Evolutionary conservation across 2,329 filamentous ascomycete genomes (phyloP).

Genomic region (Plectosphaerella sp.): DNA sequence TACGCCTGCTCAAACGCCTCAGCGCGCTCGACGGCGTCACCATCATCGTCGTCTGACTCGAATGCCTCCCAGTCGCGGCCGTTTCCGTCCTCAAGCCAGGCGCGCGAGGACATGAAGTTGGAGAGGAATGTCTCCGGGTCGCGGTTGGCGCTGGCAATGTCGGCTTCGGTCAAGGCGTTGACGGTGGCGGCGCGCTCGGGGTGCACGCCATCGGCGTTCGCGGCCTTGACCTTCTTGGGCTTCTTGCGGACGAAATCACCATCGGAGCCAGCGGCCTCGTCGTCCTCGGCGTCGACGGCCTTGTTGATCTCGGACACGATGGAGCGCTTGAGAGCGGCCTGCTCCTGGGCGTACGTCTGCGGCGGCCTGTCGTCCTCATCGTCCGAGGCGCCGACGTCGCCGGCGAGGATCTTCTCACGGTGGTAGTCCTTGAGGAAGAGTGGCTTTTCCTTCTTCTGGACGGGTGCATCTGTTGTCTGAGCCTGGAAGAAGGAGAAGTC

Average conservation of each 20-base stretch:
- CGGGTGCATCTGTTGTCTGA: slow-evolving; percentile 27
- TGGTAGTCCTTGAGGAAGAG: slow-evolving; percentile 89
- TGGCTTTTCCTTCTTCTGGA: slow-evolving; percentile 70
- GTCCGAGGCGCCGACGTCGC: slow-evolving; percentile 56
- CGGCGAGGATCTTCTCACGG: slow-evolving; percentile 78
- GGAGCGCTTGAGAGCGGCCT: slow-evolving; percentile 73
- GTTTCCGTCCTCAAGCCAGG: slow-evolving; percentile 70
- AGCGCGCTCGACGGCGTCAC: slow-evolving; percentile 63
- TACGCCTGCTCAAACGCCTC: slow-evolving; percentile 91
- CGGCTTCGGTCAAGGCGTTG: slow-evolving; percentile 50
- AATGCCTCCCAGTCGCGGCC: slow-evolving; percentile 71
- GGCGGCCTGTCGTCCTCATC: slow-evolving; percentile 50
- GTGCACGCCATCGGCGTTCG: slow-evolving; percentile 43
- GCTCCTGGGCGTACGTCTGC: slow-evolving; percentile 81
- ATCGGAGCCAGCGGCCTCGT: slow-evolving; percentile 47
- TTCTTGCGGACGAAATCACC: slow-evolving; percentile 60
- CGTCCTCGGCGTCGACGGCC: slow-evolving; percentile 40
- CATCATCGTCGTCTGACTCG: slow-evolving; percentile 77
- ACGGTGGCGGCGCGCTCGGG: slow-evolving; percentile 45
- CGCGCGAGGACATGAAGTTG: slow-evolving; percentile 88
- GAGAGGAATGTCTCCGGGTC: slow-evolving; percentile 91
- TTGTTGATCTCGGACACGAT: slow-evolving; percentile 79
- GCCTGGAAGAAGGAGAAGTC: slow-evolving; percentile 68
- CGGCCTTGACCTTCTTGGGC: slow-evolving; percentile 50
- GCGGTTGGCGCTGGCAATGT: slow-evolving; percentile 74